phyloP scores from a whole-genome alignment of 116 monocot species.

The Trichopus zeylanicus region DNA sequence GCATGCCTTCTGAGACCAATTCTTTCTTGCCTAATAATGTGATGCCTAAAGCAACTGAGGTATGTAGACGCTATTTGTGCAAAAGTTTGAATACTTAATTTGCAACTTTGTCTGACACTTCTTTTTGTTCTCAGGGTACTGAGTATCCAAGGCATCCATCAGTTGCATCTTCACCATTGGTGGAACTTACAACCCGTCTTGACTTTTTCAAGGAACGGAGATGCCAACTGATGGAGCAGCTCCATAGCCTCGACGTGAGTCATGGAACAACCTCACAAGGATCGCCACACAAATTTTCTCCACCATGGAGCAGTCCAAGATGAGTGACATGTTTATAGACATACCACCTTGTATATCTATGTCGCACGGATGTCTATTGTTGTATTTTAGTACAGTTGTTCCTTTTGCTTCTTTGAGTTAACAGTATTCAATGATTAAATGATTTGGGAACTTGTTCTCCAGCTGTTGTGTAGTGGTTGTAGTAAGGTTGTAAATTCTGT shows the following conservation, averaged over 20 bases:
- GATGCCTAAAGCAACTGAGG: slow-evolving; percentile 44
- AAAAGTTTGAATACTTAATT: neutral
- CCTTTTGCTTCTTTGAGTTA: neutral
- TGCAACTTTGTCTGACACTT: neutral
- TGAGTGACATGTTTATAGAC: slow-evolving; percentile 17
- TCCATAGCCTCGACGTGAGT: slow-evolving; percentile 68
- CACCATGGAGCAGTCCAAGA: slow-evolving; percentile 65
- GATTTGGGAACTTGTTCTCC: neutral
- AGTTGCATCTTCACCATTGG: slow-evolving; percentile 71
- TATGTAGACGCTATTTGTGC: slow-evolving; percentile 8
- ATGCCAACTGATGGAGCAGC: slow-evolving; percentile 92
- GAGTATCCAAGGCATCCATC: slow-evolving; percentile 46
- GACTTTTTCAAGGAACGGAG: slow-evolving; percentile 95
- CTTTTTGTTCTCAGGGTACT: slow-evolving; percentile 23
- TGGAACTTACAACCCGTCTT: slow-evolving; percentile 94
- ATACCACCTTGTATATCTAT: slow-evolving; percentile 6
- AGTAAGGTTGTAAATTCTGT: neutral
- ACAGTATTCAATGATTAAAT: neutral
- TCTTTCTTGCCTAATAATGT: slow-evolving; percentile 18
- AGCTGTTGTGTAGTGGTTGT: neutral
- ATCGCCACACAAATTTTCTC: slow-evolving; percentile 51
- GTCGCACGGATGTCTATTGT: neutral
- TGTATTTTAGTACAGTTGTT: neutral
- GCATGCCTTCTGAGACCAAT: slow-evolving; percentile 36
- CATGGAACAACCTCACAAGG: slow-evolving; percentile 53